phyloP scores from a whole-genome alignment of 306 rosid species.

The Abrus pulchellus region DNA sequence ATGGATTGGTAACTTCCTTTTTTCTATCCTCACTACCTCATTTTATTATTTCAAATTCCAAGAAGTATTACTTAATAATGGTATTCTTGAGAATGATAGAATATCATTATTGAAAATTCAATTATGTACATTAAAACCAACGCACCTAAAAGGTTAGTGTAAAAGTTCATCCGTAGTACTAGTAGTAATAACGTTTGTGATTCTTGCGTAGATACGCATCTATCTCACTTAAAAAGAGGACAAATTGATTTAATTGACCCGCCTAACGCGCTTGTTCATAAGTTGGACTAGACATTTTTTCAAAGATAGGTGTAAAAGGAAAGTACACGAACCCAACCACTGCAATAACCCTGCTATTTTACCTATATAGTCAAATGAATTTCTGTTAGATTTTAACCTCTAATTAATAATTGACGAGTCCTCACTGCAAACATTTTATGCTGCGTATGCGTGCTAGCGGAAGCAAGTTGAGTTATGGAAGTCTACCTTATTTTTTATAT shows the following conservation, averaged over 20 bases:
- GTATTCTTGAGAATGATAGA: not conserved
- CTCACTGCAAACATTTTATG: too few species aligned
- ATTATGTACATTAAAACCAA: not conserved
- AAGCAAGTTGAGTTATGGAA: conserved; percentile 30
- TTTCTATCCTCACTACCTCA: not conserved
- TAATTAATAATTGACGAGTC: not conserved
- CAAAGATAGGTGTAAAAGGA: not conserved
- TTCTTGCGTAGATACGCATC: not conserved
- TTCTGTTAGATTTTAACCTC: not conserved
- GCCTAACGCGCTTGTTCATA: not conserved
- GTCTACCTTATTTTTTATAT: too few species aligned
- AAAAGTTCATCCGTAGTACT: not conserved
- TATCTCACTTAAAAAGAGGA: conserved; percentile 8
- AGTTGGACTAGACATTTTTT: not conserved
- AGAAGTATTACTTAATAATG: not conserved
- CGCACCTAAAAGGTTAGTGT: not conserved
- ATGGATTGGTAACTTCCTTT: not conserved
- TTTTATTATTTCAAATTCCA: not conserved
- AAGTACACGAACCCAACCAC: not conserved
- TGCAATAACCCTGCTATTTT: not conserved
- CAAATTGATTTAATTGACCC: conserved; percentile 4
- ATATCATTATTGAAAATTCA: not conserved
- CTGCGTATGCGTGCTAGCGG: not conserved
- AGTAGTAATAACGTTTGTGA: not conserved
- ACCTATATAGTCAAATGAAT: not conserved